phyloP scores from a whole-genome alignment of 2,329 filamentous ascomycete genomes.

The Emydomyces testavorans region DNA sequence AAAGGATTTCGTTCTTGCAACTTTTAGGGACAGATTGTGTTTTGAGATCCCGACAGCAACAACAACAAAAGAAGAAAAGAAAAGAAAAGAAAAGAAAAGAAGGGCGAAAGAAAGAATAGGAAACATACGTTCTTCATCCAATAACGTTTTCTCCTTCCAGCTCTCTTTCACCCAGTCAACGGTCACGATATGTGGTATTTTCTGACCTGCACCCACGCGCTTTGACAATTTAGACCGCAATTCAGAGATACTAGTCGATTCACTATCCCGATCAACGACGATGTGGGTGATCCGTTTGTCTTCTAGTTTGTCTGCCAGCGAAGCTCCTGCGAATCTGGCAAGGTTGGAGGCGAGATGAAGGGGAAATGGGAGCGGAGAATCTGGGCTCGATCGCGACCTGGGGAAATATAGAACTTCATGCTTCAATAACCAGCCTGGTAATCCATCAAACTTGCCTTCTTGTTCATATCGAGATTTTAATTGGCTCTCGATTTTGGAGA shows the following conservation, averaged over 20 bases:
- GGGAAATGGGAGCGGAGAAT: slow-evolving; percentile 18
- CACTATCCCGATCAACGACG: slow-evolving; percentile 44
- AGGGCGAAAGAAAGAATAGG: background rate
- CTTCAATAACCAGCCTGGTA: slow-evolving; percentile 41
- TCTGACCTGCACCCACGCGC: slow-evolving; percentile 27
- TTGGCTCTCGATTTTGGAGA: slow-evolving; percentile 41
- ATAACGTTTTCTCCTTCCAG: slow-evolving; percentile 63
- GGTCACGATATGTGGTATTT: slow-evolving; percentile 57
- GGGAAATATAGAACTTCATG: slow-evolving; percentile 36
- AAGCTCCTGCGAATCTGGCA: slow-evolving; percentile 59
- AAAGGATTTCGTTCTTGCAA: too few relatives aligned
- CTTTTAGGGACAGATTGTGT: too few relatives aligned
- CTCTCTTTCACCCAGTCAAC: slow-evolving; percentile 65
- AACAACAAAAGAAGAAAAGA: too few relatives aligned
- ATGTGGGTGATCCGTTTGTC: slow-evolving; percentile 59
- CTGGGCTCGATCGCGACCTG: slow-evolving; percentile 1
- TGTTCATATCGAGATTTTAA: slow-evolving; percentile 47
- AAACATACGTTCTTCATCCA: slow-evolving; percentile 60
- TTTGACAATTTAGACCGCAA: slow-evolving; percentile 24
- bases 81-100: background rate
- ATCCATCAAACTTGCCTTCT: slow-evolving; percentile 23
- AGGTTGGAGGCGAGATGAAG: slow-evolving; percentile 44
- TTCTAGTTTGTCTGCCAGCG: slow-evolving; percentile 41
- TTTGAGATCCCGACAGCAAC: too few relatives aligned
- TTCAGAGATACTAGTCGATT: slow-evolving; percentile 35